These are phyloP conservation scores for Angophora floribunda DNA, from an alignment of 345 rosid genomes.

Conservation along the genomic window DNA sequence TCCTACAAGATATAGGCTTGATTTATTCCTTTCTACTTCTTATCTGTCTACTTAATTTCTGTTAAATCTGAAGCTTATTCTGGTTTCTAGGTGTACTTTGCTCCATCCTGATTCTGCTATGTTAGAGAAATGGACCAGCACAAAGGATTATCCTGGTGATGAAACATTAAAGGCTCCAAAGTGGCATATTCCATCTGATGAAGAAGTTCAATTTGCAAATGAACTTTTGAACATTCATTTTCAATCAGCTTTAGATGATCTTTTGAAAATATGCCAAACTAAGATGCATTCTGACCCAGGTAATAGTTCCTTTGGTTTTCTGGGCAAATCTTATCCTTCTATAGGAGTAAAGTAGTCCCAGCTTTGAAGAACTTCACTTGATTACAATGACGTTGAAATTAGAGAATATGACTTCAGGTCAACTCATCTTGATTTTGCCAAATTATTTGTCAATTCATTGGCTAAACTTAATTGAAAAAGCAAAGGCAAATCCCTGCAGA, in stretches of 20 bases:
- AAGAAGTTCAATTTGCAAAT: slow-evolving; percentile 92
- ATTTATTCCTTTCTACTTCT: neutral
- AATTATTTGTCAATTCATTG: neutral
- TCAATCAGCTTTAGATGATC: slow-evolving; percentile 80
- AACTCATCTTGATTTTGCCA: neutral
- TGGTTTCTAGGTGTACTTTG: slow-evolving; percentile 48
- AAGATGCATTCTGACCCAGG: slow-evolving; percentile 83
- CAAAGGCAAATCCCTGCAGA: neutral
- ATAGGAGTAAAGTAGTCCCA: neutral
- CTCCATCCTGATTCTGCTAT: slow-evolving; percentile 72
- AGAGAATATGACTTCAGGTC: neutral
- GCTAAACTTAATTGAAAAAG: neutral
- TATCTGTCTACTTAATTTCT: neutral
- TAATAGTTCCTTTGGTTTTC: slow-evolving; percentile 6
- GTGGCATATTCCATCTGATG: slow-evolving; percentile 87
- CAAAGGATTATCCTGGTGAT: slow-evolving; percentile 59
- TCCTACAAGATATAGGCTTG: neutral
- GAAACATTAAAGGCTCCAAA: slow-evolving; percentile 39
- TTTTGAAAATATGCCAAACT: slow-evolving; percentile 66
- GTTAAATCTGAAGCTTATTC: neutral
- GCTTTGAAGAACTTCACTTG: neutral
- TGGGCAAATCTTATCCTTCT: neutral
- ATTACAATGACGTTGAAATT: neutral
- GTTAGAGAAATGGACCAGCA: slow-evolving; percentile 92
- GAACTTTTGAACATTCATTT: slow-evolving; percentile 88